Evolutionary conservation across 1,284 basidiomycete species (phyloP), one percentile per base, ranked within the genome.

Genomic region (Salmacisia buchloeana): DNA sequence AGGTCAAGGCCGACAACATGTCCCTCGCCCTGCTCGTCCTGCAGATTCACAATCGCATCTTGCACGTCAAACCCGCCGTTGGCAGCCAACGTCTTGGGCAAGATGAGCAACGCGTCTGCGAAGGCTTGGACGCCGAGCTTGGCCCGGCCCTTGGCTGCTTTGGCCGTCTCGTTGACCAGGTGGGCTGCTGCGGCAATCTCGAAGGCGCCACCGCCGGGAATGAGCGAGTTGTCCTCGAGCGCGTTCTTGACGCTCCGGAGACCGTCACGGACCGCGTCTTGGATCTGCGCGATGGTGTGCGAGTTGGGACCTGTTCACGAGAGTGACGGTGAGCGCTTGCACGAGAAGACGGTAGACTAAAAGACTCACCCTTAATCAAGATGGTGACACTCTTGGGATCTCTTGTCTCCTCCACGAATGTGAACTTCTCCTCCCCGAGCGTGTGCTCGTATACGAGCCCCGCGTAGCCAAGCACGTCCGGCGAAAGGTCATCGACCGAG

Each of bases 361-460:
- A 2, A 34, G 18, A 35, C 21, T 43, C 18, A 59, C 58, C 76
- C 63, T 76, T 77, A 84, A 99, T 91, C 67, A 99, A 85, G 63
- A 99, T 85, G 6, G 96, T 98, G 39, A 97, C 96, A 66, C 88
- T 90, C 85, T 92, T 94, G n/a, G 96, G 94, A 65, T 90, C 87
- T 81, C 89, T 91, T 80, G 96, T 93, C 69, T 98, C 92, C 81
- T 98, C 96, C 57, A 99, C 85, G 80, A 98, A 98, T 0, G 96
- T 99, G 82, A 86, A 99, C 81, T 98, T 99, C 80, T 99, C 96
- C 82, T 99, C 96, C 70, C 96, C 94, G 29, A 99, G 86, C 9
- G 94, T 97, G 82, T 98, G 94, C 82, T 99, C 96, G 83, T 99
- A 99, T 31, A 99, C 93, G 61, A 98, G 86, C 4, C 96, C 96